Base-by-base conservation (phyloP, 148 eudicot genomes). In the Silene latifolia region DNA sequence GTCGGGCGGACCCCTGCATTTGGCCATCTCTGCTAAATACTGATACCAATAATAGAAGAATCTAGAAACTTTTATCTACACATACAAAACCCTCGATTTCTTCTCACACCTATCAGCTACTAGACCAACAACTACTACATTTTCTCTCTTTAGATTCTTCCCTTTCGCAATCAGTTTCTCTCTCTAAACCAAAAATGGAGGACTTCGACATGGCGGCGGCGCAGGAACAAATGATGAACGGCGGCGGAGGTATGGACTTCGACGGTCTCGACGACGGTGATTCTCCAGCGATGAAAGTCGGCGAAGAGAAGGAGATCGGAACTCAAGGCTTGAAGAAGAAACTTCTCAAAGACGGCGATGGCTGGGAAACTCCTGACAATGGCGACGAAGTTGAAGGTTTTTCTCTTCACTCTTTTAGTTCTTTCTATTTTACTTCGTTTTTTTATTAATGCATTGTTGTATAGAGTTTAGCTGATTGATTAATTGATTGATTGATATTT, bases 341-440 rank as follows among this genome's bases (percentile, higher is more conserved):
- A 87, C 93, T 94, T 24, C 74, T 94, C 8, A 94, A 94, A 67
- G 91, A 86, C 60, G 98, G 98, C 25, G 85, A 88, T 25, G 93
- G 92, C 5, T 94, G 94, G 94, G 96, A 94, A 8, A 88, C 86
- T 75, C 98, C 98, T 27, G 97, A 94, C 11, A 79, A 62, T 75
- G 97, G 98, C 75, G 97, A 94, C 21, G 98, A 94, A 85, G 97
- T 94, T 8, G 82, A 91, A 88, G 98, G 98, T 94, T 24, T 23
- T 13, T 58, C 0, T 27, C 21, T 10, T 62, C 35, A 27, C 29
- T 27, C 29, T 27, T 27, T 3, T 27, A 27, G 1, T 1, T 72
- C 20, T 24, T 39, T 48, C 53, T 2, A 8, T 15, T 18, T 14
- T 21, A 2, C 70, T 51, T 24, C 8, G 7, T 2, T 17, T 47